Percentiles rank a stretch among this genome's conserved stretches.
Conservation (phyloP, 148 eudicot genomes). For the Rhododendron griersonianum region DNA sequence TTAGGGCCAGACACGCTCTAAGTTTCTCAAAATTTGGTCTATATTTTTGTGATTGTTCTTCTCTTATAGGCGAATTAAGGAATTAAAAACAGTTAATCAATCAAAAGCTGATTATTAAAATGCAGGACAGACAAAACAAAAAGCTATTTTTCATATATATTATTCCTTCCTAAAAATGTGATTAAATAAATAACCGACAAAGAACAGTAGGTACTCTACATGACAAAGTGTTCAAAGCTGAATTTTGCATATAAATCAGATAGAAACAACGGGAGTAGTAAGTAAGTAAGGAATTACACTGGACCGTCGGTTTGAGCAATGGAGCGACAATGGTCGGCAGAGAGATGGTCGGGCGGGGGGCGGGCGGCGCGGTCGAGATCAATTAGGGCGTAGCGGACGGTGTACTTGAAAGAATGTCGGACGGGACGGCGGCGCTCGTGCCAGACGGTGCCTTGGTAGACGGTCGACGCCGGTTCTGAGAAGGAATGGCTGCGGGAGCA, state of each 20-base stretch:
- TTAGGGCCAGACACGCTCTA: neutral
- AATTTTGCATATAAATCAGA: neutral
- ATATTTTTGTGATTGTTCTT: neutral
- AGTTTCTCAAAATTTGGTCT: neutral
- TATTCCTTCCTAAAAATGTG: neutral
- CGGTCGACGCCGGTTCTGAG: neutral
- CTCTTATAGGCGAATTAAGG: neutral
- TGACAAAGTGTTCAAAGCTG: neutral
- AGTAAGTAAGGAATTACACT: slow-evolving; percentile 37
- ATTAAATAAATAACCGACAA: neutral
- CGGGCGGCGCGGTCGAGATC: slow-evolving; percentile 54
- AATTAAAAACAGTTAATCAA: neutral
- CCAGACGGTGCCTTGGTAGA: slow-evolving; percentile 75
- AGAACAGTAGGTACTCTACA: neutral
- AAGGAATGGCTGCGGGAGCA: neutral
- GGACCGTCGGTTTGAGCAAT: slow-evolving; percentile 53
- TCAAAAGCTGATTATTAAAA: neutral
- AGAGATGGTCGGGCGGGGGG: slow-evolving; percentile 42
- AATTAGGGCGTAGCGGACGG: slow-evolving; percentile 73
- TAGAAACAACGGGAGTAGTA: neutral
- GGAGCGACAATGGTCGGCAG: slow-evolving; percentile 25
- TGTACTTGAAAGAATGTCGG: slow-evolving; percentile 68
- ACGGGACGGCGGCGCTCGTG: slow-evolving; percentile 89
- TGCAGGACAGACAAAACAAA: neutral
- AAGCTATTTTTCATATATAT: neutral